Conservation (phyloP, 345 rosid species). For the Rhodomyrtus tomentosa region DNA sequence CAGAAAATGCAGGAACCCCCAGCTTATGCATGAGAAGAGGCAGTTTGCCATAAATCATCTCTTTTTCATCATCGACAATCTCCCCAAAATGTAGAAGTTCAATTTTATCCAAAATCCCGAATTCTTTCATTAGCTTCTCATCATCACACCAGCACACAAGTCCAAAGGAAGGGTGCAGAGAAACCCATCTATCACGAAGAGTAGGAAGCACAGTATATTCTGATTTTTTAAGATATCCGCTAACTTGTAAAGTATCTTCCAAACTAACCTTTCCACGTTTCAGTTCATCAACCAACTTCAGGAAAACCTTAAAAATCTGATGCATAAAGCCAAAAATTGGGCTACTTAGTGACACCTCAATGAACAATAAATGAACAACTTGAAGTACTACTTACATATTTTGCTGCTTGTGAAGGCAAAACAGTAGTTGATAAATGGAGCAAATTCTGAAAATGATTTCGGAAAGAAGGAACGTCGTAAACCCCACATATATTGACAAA, state of each 20-base stretch:
- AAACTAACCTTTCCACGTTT: constrained; percentile 39
- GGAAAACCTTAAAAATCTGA: constrained; percentile 69
- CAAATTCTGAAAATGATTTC: constrained; percentile 48
- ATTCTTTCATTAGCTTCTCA: constrained; percentile 48
- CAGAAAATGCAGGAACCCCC: constrained; percentile 78
- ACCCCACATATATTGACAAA: constrained; percentile 74
- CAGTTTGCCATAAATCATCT: constrained; percentile 37
- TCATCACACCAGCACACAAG: constrained; percentile 83
- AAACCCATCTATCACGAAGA: constrained; percentile 63
- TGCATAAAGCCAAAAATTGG: constrained; percentile 5
- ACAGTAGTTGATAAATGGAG: constrained; percentile 42
- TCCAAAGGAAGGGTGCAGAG: constrained; percentile 72
- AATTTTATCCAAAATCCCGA: constrained; percentile 41
- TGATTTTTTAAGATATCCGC: constrained; percentile 39
- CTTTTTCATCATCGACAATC: constrained; percentile 32
- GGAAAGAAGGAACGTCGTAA: constrained; percentile 50
- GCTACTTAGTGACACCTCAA: constrained; percentile 4
- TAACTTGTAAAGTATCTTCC: constrained; percentile 41
- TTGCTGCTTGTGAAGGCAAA: constrained; percentile 59
- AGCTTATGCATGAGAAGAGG: constrained; percentile 46
- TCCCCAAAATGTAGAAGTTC: constrained; percentile 58
- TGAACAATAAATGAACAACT: background rate
- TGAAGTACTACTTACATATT: constrained; percentile 39
- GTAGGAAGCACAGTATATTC: constrained; percentile 75
- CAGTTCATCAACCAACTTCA: constrained; percentile 61